Base-by-base conservation (phyloP, 1,284 basidiomycete genomes). In the Exobasidium cylindrosporum region DNA sequence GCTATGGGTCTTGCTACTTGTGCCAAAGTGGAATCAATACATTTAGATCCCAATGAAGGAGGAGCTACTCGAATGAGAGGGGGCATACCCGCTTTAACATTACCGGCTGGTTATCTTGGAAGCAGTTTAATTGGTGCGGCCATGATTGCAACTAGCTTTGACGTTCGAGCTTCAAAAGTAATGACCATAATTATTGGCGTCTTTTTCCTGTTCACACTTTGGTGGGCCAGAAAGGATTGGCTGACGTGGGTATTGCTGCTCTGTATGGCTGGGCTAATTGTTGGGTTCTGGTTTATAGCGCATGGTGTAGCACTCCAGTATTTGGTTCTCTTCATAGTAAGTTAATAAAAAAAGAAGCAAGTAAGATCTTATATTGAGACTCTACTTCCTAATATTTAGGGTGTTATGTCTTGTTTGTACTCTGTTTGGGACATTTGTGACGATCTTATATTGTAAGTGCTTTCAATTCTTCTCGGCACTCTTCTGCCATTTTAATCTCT, bases 61-160 rank as follows among this genome's bases (percentile, higher is more conserved):
- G 95, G 95, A 1, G 87, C 88, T 11, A 97, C 95, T 0, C 84
- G 86, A 30, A 97, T 97, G 93, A 87, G 91, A 40, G 94, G 94
- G 28, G 95, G 94, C 0, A 88, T 96, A 46, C 84, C 87, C 10
- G 89, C 88, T 84, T 84, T 95, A 54, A 91, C 91, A 0, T 83
- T 92, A 0, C 77, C 79, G 10, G 70, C 72, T 2, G 72, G 73
- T 3, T 97, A 97, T 80, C 87, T 97, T 31, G 95, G 95, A 10
- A 67, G 68, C 1, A 67, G 66, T 2, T 83, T 97, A 74, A 94
- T 97, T 63, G 95, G 95, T 24, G 92, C 91, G 0, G 86, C 85
- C 54, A 83, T 96, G 29, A 93, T 97, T 66, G 87, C 92, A 4
- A 95, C 92, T 69, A 93, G 79, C 0, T 97, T 97, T 80, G 88